Percentiles rank a stretch among this genome's conserved stretches.
Evolutionary conservation across 1,284 basidiomycete genomes (phyloP).

Genomic region (Moniliophthora roreri): DNA sequence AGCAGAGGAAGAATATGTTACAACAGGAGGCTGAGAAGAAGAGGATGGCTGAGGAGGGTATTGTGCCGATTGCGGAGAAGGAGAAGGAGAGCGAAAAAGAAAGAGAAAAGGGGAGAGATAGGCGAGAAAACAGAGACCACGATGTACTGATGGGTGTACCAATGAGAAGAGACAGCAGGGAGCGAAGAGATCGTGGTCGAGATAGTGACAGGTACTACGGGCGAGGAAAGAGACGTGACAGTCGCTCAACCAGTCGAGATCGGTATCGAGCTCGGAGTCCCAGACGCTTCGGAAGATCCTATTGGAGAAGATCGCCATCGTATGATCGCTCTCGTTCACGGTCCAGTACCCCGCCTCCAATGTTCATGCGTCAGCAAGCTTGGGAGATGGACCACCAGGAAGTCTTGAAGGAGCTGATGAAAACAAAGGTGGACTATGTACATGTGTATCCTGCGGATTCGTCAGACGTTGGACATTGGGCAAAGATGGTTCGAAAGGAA

Average conservation of each 20-base stretch:
- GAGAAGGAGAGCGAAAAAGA: background rate
- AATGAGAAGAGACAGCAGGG: background rate
- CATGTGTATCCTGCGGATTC: constrained; percentile 41
- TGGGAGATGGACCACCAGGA: constrained; percentile 36
- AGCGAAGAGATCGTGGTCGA: constrained; percentile 12
- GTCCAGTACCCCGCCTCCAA: constrained; percentile 1
- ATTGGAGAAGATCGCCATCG: constrained; percentile 3
- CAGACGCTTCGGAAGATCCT: background rate
- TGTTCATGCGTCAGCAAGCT: background rate
- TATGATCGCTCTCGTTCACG: background rate
- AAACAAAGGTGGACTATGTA: constrained; percentile 66
- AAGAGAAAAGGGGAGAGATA: constrained; percentile 11
- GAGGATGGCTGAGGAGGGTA: constrained; percentile 7
- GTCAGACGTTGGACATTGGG: constrained; percentile 39
- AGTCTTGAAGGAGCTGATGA: constrained; percentile 54
- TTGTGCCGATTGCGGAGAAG: background rate
- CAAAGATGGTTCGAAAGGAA: constrained; percentile 57
- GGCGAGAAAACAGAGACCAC: constrained; percentile 1
- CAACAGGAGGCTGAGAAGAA: constrained; percentile 7
- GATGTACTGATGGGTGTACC: background rate
- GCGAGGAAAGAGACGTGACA: background rate
- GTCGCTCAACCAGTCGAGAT: constrained; percentile 1
- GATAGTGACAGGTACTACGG: constrained; percentile 12
- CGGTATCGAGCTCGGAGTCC: constrained; percentile 2
- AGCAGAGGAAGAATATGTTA: constrained; percentile 6